These are phyloP conservation scores for Astrocystis sublimbata DNA, from an alignment of 495 filamentous ascomycete genomes.

Conservation along the genomic window DNA sequence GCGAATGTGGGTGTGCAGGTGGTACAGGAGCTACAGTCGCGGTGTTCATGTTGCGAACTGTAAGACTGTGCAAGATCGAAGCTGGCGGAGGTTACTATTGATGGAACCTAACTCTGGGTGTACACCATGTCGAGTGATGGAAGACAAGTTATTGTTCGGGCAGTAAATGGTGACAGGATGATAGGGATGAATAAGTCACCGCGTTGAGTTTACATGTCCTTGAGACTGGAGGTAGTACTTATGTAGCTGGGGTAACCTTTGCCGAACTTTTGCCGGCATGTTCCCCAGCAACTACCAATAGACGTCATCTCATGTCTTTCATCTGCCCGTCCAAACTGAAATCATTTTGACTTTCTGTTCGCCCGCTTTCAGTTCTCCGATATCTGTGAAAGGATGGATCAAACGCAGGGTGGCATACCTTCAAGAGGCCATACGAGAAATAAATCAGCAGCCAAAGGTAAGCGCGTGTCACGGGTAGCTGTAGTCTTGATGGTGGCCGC, in stretches of 20 bases:
- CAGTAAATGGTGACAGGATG: too few species aligned
- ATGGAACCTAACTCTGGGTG: too few species aligned
- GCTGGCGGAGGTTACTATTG: too few species aligned
- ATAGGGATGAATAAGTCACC: background rate
- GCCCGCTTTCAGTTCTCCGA: background rate
- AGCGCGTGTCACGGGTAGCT: constrained; percentile 11
- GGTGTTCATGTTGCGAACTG: background rate
- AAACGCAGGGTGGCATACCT: constrained; percentile 20
- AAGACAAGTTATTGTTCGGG: too few species aligned
- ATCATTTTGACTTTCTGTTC: background rate
- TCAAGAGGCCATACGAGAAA: constrained; percentile 40
- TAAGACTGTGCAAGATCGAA: too few species aligned
- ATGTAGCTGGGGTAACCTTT: too few species aligned
- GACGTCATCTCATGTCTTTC: constrained; percentile 1
- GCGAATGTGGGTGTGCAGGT: background rate
- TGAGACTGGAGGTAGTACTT: background rate
- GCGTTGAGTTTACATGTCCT: background rate
- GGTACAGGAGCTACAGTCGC: background rate
- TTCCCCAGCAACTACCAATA: background rate
- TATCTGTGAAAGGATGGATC: constrained; percentile 35
- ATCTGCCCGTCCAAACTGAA: background rate
- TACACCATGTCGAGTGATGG: too few species aligned
- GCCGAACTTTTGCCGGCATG: constrained; percentile 8
- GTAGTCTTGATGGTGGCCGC: background rate
- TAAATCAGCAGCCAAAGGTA: constrained; percentile 43